Percentiles rank a stretch among this genome's conserved stretches.
Evolutionary conservation across 2,329 filamentous ascomycete genomes (phyloP).

Genomic region (Arthroderma sp.): DNA sequence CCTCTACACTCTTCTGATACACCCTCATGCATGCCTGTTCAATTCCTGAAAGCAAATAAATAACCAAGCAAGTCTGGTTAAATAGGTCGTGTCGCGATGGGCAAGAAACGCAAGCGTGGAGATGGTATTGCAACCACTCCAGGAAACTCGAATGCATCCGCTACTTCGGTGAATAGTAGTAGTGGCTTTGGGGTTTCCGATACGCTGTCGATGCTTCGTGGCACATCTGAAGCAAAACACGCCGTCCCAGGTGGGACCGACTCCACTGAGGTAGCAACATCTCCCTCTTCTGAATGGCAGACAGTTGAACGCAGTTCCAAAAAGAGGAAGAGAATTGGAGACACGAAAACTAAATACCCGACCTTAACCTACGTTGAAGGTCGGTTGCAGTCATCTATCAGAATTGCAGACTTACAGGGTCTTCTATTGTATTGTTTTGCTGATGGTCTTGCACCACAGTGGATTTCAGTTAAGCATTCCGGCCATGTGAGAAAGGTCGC

Average conservation of each 20-base stretch:
- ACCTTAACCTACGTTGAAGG: constrained; percentile 41
- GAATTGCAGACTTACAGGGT: constrained; percentile 45
- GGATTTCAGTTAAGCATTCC: constrained; percentile 47
- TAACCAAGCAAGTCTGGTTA: too few relatives aligned
- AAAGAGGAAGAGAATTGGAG: constrained; percentile 24
- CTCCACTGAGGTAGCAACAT: constrained; percentile 3
- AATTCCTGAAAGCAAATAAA: too few relatives aligned
- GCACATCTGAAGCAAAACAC: constrained; percentile 8
- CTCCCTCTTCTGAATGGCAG: constrained; percentile 3
- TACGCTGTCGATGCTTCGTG: constrained; percentile 20
- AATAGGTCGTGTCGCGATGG: constrained; percentile 1
- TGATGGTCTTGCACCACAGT: constrained; percentile 49
- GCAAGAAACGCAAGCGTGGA: constrained; percentile 8
- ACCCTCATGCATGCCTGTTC: too few relatives aligned
- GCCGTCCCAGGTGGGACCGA: background rate
- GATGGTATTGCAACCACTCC: background rate
- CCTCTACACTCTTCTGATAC: too few relatives aligned
- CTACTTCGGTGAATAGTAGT: background rate
- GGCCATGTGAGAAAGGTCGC: constrained; percentile 59
- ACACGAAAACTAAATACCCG: constrained; percentile 38
- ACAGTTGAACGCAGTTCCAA: constrained; percentile 14
- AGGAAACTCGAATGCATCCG: background rate
- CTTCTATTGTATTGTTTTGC: constrained; percentile 48
- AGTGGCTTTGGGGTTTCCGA: constrained; percentile 20
- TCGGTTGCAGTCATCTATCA: constrained; percentile 42